Evolutionary conservation across 306 rosid species (phyloP), one percentile per base, ranked within the genome.

Genomic region (Lathyrus oleraceus): DNA sequence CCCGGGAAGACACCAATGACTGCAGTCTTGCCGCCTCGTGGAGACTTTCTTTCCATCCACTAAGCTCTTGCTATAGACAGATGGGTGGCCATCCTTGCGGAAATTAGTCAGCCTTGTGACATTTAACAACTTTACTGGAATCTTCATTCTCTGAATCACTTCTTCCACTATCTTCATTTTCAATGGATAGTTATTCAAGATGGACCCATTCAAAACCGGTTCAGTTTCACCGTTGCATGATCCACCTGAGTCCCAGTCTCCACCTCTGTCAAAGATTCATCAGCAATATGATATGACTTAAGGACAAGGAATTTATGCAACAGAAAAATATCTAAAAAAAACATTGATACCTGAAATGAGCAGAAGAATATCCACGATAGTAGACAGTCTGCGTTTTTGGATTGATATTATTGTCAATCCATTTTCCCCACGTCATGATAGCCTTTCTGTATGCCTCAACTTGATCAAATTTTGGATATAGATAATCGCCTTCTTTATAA

Each of bases 211-310:
- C 4, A 87, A 76, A 69, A 71, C 89, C 5, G 99, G 99, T 48
- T 85, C 76, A 0, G 85, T 91, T 78, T 95, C 96, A 13, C 99
- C 97, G n/a, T 84, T 74, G 80, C 99, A 95, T 10, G 97, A 87
- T 49, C 99, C 99, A 1, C 99, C 99, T 43, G 99, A 89, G 80
- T 89, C 97, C 99, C 99, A 95, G 53, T 95, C 96, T 64, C 96
- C 99, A 60, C 97, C 99, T 75, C 97, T 91, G 89, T 71, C 75
- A 79, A 69, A 61, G 60, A 52, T 73, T 70, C 38, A 53, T 39
- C 39, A 53, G 44, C 70, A 49, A 42, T 28, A 62, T 38, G 61
- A 25, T 40, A 44, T 36, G 61, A 23, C 73, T 47, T 42, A 67
- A 32, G 49, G 21, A 6, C 36, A 44, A n/a, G 39, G 60, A 49